These are phyloP conservation scores for Cytospora mali DNA, from an alignment of 2,329 filamentous ascomycete genomes.

Conservation along the genomic window DNA sequence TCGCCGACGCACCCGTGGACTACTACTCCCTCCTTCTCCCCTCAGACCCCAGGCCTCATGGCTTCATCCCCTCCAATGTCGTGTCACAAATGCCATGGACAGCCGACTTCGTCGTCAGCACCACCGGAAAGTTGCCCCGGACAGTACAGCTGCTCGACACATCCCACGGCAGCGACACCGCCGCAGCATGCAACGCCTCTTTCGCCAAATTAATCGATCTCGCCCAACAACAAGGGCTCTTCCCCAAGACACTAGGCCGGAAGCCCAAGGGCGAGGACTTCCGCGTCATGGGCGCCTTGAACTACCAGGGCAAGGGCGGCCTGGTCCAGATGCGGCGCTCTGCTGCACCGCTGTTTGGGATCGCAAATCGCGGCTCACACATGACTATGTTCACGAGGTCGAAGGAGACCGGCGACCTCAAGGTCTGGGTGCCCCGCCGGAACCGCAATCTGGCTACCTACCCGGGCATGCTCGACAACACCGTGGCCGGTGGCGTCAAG, in stretches of 20 bases:
- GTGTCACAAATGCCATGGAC: constrained; percentile 51
- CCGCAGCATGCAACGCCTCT: constrained; percentile 39
- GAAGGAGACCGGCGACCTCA: constrained; percentile 46
- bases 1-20: constrained; percentile 30
- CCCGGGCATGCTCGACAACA: constrained; percentile 71
- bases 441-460: constrained; percentile 68
- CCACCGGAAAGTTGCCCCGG: constrained; percentile 34
- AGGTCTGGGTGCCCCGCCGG: constrained; percentile 70
- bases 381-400: constrained; percentile 60
- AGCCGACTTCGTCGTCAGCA: constrained; percentile 38
- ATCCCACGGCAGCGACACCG: constrained; percentile 34
- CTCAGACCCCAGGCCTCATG: constrained; percentile 50
- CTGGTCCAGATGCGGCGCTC: constrained; percentile 41
- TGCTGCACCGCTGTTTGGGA: constrained; percentile 61
- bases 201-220: constrained; percentile 45
- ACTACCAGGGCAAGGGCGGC: constrained; percentile 27
- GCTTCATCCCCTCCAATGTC: constrained; percentile 51
- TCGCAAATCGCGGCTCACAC: constrained; percentile 63
- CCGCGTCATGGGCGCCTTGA: constrained; percentile 35
- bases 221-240: constrained; percentile 41
- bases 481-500: constrained; percentile 71
- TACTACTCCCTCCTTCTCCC: constrained; percentile 50
- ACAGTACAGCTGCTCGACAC: constrained; percentile 38
- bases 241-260: constrained; percentile 39
- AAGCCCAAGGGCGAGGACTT: constrained; percentile 41